Percentiles rank a stretch among this genome's conserved stretches.
These are phyloP conservation scores for Talaromyces borbonicus DNA, from an alignment of 495 filamentous ascomycete species.

Conservation along the genomic window DNA sequence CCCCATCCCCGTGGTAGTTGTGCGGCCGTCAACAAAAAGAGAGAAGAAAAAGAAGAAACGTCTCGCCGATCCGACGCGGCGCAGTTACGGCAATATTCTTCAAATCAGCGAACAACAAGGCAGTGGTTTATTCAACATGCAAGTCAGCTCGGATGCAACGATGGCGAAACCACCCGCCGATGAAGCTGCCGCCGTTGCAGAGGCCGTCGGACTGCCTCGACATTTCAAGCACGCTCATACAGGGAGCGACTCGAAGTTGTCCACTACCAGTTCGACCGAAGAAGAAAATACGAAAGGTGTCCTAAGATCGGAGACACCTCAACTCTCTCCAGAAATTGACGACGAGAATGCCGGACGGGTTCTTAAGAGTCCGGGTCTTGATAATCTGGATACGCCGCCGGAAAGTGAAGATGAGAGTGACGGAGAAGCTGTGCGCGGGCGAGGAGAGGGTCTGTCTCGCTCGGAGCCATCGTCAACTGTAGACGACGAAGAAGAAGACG, in stretches of 20 bases:
- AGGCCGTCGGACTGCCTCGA: conserved; percentile 54
- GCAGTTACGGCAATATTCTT: conserved; percentile 73
- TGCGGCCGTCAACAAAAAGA: conserved; percentile 81
- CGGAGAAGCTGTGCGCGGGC: conserved; percentile 7
- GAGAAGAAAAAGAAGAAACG: conserved; percentile 89
- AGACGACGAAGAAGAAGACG: conserved; percentile 8
- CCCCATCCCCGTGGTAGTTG: conserved; percentile 94
- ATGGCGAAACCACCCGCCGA: conserved; percentile 40
- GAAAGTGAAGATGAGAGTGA: conserved; percentile 36
- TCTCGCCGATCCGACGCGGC: conserved; percentile 63
- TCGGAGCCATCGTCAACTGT: neutral
- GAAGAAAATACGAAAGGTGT: conserved; percentile 17
- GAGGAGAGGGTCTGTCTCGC: neutral
- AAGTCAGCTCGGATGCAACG: conserved; percentile 31
- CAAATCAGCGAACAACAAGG: conserved; percentile 45
- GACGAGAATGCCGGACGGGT: conserved; percentile 14
- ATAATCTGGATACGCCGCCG: conserved; percentile 30
- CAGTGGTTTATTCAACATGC: conserved; percentile 46
- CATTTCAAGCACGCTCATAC: conserved; percentile 26
- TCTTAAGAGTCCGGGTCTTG: conserved; percentile 20
- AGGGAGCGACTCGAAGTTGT: conserved; percentile 31
- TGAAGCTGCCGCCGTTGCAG: conserved; percentile 62
- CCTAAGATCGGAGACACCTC: neutral
- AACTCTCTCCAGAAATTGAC: neutral
- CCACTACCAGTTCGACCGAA: conserved; percentile 42